Conservation (phyloP, 176 grass and related monocot species). For the Miscanthus lutarioriparius region DNA sequence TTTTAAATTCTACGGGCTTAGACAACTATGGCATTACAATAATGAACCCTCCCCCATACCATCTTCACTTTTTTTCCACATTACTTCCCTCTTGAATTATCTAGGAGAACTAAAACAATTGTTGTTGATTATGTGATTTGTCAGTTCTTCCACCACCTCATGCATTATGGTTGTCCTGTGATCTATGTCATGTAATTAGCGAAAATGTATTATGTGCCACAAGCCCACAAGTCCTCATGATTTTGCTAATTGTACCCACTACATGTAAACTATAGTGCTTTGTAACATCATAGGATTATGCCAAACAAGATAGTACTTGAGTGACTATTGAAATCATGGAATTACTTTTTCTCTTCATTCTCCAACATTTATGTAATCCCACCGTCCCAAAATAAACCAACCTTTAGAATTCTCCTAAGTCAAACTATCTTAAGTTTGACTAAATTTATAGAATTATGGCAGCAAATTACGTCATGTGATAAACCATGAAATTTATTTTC, state of each 20-base stretch:
- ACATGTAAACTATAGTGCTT: slow-evolving; percentile 27
- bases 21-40: neutral
- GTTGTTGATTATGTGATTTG: no score
- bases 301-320: slow-evolving; percentile 31
- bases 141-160: neutral
- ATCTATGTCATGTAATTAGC: slow-evolving; percentile 2
- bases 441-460: no score
- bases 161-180: neutral
- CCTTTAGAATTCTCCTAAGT: no score
- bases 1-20: slow-evolving; percentile 16
- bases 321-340: neutral
- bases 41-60: neutral
- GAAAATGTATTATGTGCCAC: slow-evolving; percentile 24
- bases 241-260: slow-evolving; percentile 37
- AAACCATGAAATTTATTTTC: no score
- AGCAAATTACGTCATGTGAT: no score
- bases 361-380: neutral
- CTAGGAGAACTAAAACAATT: neutral
- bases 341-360: neutral
- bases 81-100: neutral
- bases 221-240: neutral
- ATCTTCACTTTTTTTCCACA: neutral
- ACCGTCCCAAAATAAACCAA: no score
- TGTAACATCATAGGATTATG: slow-evolving; percentile 33
- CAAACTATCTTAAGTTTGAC: no score